These are phyloP conservation scores for Entomortierella chlamydospora DNA, from an alignment of 192 early-diverging fungal genomes.

Conservation along the genomic window DNA sequence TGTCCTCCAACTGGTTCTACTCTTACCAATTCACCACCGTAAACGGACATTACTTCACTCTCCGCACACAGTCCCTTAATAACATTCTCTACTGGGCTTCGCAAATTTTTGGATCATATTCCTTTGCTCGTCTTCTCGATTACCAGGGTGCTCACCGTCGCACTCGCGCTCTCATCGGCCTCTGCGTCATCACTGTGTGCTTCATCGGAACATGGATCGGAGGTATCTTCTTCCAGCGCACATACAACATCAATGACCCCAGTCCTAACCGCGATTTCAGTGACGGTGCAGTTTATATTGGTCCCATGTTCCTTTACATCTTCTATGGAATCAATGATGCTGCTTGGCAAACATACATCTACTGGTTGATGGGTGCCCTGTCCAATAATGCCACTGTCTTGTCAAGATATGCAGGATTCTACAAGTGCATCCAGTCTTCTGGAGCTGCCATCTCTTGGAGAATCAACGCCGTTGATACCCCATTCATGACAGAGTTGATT, in stretches of 20 bases:
- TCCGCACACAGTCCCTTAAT: slow-evolving; percentile 80
- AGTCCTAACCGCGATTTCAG: slow-evolving; percentile 58
- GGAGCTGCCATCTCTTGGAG: slow-evolving; percentile 80
- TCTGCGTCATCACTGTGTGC: slow-evolving; percentile 57
- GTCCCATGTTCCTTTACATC: slow-evolving; percentile 76
- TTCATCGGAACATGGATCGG: slow-evolving; percentile 77
- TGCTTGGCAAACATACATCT: slow-evolving; percentile 78
- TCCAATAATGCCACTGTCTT: slow-evolving; percentile 82
- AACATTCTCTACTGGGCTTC: slow-evolving; percentile 81
- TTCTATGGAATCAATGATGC: slow-evolving; percentile 84
- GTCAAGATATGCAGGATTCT: slow-evolving; percentile 85
- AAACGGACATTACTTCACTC: slow-evolving; percentile 74
- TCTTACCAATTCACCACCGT: slow-evolving; percentile 71
- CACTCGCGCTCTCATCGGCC: slow-evolving; percentile 72
- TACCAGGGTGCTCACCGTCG: slow-evolving; percentile 62
- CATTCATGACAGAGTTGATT: slow-evolving; percentile 48
- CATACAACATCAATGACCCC: slow-evolving; percentile 54
- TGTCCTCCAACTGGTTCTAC: slow-evolving; percentile 86
- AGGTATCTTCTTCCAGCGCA: slow-evolving; percentile 68
- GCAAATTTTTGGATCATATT: slow-evolving; percentile 76
- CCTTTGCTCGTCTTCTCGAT: slow-evolving; percentile 78
- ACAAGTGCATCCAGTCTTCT: slow-evolving; percentile 91
- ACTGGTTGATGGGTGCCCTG: slow-evolving; percentile 91
- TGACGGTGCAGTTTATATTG: slow-evolving; percentile 59
- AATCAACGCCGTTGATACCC: slow-evolving; percentile 64